These are phyloP conservation scores for Termitomyces sp. DNA, from an alignment of 768 basidiomycete species.

Conservation along the genomic window DNA sequence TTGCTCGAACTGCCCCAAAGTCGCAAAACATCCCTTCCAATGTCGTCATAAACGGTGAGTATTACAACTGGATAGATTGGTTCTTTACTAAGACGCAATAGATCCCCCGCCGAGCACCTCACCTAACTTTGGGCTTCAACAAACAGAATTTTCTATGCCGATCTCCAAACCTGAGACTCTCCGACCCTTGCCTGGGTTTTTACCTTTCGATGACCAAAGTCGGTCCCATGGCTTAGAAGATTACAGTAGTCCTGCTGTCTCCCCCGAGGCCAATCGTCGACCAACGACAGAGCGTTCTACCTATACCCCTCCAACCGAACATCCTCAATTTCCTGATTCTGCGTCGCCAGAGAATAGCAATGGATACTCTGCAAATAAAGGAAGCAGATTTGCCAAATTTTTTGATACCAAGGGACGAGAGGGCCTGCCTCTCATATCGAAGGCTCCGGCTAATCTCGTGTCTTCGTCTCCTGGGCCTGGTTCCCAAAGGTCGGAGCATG, in stretches of 20 bases:
- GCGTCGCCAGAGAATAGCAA: conserved; percentile 27
- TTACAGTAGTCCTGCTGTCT: conserved; percentile 4
- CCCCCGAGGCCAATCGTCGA: conserved; percentile 11
- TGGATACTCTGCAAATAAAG: conserved; percentile 52
- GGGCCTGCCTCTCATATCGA: conserved; percentile 23
- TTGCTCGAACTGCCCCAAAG: conserved; percentile 31
- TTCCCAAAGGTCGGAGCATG: conserved; percentile 42
- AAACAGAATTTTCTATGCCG: conserved; percentile 16
- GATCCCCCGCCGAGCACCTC: neutral
- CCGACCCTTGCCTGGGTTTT: conserved; percentile 35
- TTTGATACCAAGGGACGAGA: conserved; percentile 72
- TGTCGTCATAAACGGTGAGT: conserved; percentile 21
- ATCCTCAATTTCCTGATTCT: conserved; percentile 5
- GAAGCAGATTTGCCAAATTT: conserved; percentile 84
- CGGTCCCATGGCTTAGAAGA: conserved; percentile 22
- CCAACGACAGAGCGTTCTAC: conserved; percentile 9
- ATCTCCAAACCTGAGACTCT: conserved; percentile 22
- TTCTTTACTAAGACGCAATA: neutral
- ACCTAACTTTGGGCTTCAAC: conserved; percentile 6
- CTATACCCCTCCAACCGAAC: conserved; percentile 16
- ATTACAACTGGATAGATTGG: neutral
- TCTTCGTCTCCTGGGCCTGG: conserved; percentile 40
- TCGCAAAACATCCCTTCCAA: conserved; percentile 12
- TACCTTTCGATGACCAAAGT: conserved; percentile 50
- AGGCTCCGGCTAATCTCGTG: conserved; percentile 31